phyloP scores from a whole-genome alignment of 257 asterid species.

The Catharanthus roseus region DNA sequence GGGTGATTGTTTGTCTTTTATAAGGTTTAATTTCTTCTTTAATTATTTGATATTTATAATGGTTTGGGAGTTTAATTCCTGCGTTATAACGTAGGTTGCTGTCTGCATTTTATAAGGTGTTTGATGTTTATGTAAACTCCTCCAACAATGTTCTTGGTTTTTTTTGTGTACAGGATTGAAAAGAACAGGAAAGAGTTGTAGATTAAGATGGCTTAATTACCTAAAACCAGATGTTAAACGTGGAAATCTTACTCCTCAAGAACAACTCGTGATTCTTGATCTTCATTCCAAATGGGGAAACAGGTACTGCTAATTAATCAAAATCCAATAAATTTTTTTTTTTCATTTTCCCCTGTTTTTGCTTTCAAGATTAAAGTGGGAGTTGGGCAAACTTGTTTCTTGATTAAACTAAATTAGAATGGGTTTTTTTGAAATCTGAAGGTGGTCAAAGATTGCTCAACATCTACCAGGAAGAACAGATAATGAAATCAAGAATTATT shows the following conservation, averaged over 20 bases:
- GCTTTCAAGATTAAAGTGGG: neutral
- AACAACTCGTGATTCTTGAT: slow-evolving; percentile 35
- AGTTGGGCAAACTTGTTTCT: neutral
- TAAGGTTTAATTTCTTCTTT: no score
- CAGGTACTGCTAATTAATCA: no score
- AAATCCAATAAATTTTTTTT: no score
- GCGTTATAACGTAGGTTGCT: no score
- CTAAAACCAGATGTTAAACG: slow-evolving; percentile 38
- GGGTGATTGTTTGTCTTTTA: no score
- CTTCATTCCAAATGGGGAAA: slow-evolving; percentile 39
- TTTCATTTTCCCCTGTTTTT: no score
- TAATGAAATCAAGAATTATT: slow-evolving; percentile 36
- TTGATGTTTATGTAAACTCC: no score
- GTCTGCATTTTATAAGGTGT: no score
- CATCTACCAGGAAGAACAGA: slow-evolving; percentile 38
- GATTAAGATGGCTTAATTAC: slow-evolving; percentile 42
- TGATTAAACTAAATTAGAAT: neutral
- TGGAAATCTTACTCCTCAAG: slow-evolving; percentile 34
- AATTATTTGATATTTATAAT: no score
- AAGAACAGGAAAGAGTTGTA: slow-evolving; percentile 41
- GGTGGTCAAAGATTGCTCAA: slow-evolving; percentile 42
- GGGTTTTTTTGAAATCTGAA: slow-evolving; percentile 3
- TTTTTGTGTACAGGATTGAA: slow-evolving; percentile 21
- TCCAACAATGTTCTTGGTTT: neutral
- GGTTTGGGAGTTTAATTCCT: no score